Evolutionary conservation across 768 basidiomycete species (phyloP), one percentile per base, ranked within the genome.

Genomic region (Pleurotus eryngii): DNA sequence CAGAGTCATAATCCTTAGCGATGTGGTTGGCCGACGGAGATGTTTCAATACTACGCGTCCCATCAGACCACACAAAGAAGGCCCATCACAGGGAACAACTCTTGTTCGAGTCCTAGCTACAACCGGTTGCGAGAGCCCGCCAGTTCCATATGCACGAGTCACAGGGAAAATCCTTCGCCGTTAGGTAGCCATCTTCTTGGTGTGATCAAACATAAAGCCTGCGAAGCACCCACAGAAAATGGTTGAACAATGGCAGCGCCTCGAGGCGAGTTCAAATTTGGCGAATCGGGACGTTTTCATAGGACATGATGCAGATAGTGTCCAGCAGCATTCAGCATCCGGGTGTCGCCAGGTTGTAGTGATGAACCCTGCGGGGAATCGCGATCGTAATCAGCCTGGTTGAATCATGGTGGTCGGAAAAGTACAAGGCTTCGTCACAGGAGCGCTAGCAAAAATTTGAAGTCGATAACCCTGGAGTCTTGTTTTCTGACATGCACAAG

Each of bases 401-500:
- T 35, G 15, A 35, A 24, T 37, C 17, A 15, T n/a, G 15, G 49
- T 15, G 49, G 17, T 35, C 30, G n/a, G 42, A 42, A 54, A 54
- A 54, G 39, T 54, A 54, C 51, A 54, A 54, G 51, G 51, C n/a
- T 39, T 40, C 38, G 39, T 54, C 39, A 54, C 38, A 54, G 27
- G 49, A 24, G 49, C 30, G 38, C 26, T 30, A 30, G 30, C 39
- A 20, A 54, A 53, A 54, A 39, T 54, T 54, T 37, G 12, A 20
- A 39, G n/a, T 27, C 17, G 51, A 54, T 54, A 54, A 54, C 51
- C 51, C 51, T 54, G 51, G 51, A 17, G 39, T 24, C 37, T 40
- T 42, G 51, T 40, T 54, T 54, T 54, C 51, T 40, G 39, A 40
- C 51, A 54, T 42, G 51, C 14, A 54, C 51, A 54, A 54, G 51